A percentile compares a stretch with the other conserved stretches of the same genome.
These are phyloP conservation scores for Coniochaeta pulveracea DNA, from an alignment of 2,329 filamentous ascomycete species.

Conservation along the genomic window DNA sequence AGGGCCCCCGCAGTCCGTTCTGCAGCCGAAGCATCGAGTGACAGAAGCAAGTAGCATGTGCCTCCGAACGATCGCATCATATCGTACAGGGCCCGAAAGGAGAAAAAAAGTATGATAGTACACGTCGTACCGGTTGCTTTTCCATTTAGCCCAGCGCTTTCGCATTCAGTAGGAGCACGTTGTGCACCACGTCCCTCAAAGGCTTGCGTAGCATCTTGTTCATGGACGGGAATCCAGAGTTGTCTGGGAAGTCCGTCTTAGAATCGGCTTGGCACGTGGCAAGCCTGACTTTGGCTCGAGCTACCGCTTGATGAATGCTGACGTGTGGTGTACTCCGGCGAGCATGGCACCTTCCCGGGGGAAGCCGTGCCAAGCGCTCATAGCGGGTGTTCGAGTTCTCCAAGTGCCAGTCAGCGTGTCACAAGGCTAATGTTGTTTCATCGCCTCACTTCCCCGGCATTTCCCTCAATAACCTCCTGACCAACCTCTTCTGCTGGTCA, in stretches of 20 bases:
- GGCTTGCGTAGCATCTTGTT: too few relatives aligned
- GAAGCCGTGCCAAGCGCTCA: neutral
- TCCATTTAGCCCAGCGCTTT: too few relatives aligned
- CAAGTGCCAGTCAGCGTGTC: neutral
- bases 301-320: neutral
- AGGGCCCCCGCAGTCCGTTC: too few relatives aligned
- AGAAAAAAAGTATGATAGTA: neutral
- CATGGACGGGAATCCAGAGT: too few relatives aligned
- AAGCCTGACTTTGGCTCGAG: neutral
- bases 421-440: neutral
- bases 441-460: conserved; percentile 23
- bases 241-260: neutral
- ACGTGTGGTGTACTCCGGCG: neutral
- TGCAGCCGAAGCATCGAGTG: neutral
- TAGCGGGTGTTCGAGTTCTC: neutral
- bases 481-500: conserved; percentile 60
- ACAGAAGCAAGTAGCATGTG: neutral
- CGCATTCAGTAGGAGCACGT: too few relatives aligned
- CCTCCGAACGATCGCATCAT: neutral
- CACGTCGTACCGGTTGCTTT: neutral
- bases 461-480: conserved; percentile 53
- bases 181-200: too few relatives aligned
- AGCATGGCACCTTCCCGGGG: neutral
- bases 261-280: neutral
- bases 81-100: neutral